Conservation (phyloP, 192 early-diverging fungal species). For the Backusella macrospora region DNA sequence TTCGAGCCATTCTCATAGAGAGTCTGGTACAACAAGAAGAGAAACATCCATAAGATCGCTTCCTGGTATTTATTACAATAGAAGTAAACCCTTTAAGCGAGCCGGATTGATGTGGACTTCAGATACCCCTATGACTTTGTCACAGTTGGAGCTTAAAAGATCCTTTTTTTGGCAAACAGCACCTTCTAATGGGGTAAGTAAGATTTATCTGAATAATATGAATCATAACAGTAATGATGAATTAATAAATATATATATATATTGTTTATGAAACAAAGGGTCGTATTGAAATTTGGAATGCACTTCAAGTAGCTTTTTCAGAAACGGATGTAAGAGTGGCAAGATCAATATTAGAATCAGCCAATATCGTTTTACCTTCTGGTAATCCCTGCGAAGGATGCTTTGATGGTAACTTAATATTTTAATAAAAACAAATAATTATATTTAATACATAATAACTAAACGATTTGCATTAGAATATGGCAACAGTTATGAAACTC, state of each 20-base stretch:
- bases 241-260: background rate
- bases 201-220: background rate
- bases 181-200: slow-evolving; percentile 64
- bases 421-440: background rate
- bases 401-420: slow-evolving; percentile 59
- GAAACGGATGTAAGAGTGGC: slow-evolving; percentile 55
- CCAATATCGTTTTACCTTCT: slow-evolving; percentile 68
- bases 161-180: slow-evolving; percentile 77
- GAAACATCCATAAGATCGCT: background rate
- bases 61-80: background rate
- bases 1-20: background rate
- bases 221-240: background rate
- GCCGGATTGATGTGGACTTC: slow-evolving; percentile 45
- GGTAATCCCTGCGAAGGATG: slow-evolving; percentile 72
- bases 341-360: slow-evolving; percentile 66
- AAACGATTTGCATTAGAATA: slow-evolving; percentile 39
- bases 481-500: slow-evolving; percentile 71
- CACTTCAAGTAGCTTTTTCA: slow-evolving; percentile 63
- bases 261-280: slow-evolving; percentile 43
- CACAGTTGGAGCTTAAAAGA: slow-evolving; percentile 54
- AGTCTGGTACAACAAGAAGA: background rate
- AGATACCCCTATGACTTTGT: slow-evolving; percentile 41
- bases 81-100: slow-evolving; percentile 37
- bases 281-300: slow-evolving; percentile 76
- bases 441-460: background rate